A percentile compares a stretch with the other conserved stretches of the same genome.
Evolutionary conservation across 257 asterid species (phyloP).

Genomic region (Agastache rugosa): DNA sequence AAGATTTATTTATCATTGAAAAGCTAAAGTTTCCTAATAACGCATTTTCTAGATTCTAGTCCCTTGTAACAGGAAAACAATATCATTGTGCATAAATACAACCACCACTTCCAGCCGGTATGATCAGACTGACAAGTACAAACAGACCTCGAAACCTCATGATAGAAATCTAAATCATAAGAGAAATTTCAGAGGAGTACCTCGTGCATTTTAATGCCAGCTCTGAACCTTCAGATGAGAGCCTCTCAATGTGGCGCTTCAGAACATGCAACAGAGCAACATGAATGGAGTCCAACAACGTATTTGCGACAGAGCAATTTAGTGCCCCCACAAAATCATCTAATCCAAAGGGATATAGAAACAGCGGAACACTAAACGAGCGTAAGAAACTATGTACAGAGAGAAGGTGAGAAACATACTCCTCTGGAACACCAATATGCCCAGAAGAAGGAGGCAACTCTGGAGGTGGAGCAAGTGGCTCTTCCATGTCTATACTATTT

Average conservation of each 20-base stretch:
- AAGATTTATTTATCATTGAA: background rate
- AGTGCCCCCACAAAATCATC: slow-evolving; percentile 96
- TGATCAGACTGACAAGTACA: slow-evolving; percentile 14
- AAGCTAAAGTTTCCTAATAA: background rate
- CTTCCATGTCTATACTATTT: slow-evolving; percentile 46
- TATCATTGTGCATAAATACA: slow-evolving; percentile 12
- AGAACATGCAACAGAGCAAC: slow-evolving; percentile 76
- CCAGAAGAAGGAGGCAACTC: slow-evolving; percentile 88
- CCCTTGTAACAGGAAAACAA: slow-evolving; percentile 13
- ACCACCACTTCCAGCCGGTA: background rate
- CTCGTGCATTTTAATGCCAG: slow-evolving; percentile 77
- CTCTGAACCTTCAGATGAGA: slow-evolving; percentile 76
- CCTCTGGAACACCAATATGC: slow-evolving; percentile 76
- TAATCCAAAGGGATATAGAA: slow-evolving; percentile 77
- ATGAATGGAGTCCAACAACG: slow-evolving; percentile 85
- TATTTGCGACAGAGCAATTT: slow-evolving; percentile 67
- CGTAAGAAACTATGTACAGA: slow-evolving; percentile 81
- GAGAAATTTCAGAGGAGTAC: slow-evolving; percentile 42
- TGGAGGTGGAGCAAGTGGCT: slow-evolving; percentile 65
- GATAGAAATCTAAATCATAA: background rate
- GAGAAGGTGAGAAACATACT: slow-evolving; percentile 68
- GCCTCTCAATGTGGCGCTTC: slow-evolving; percentile 72
- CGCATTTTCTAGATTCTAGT: slow-evolving; percentile 19
- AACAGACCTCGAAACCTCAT: background rate
- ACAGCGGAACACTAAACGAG: slow-evolving; percentile 70